phyloP scores from a whole-genome alignment of 2,329 filamentous ascomycete genomes.

The Bipolaris oryzae region DNA sequence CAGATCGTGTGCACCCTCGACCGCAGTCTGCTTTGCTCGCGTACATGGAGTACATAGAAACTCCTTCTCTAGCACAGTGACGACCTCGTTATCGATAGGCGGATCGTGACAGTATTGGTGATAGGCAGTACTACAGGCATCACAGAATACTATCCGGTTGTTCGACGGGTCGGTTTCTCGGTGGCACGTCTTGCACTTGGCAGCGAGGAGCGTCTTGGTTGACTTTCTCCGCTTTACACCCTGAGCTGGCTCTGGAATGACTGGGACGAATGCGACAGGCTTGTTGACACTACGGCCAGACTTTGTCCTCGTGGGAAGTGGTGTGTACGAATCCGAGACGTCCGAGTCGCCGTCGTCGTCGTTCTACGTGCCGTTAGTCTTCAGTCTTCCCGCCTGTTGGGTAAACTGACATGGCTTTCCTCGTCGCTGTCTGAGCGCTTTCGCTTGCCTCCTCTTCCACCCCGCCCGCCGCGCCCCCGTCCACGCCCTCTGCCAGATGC shows the following conservation, averaged over 20 bases:
- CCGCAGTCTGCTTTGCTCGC: slow-evolving; percentile 37
- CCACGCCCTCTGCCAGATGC: slow-evolving; percentile 48
- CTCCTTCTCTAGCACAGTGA: slow-evolving; percentile 68
- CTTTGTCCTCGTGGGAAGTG: slow-evolving; percentile 71
- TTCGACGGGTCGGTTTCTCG: slow-evolving; percentile 72
- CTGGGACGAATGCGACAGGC: slow-evolving; percentile 67
- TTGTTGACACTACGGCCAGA: slow-evolving; percentile 75
- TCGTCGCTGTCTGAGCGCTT: slow-evolving; percentile 47
- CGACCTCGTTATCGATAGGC: slow-evolving; percentile 70
- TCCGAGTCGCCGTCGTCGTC: slow-evolving; percentile 47
- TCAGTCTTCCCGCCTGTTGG: slow-evolving; percentile 1
- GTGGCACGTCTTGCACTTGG: slow-evolving; percentile 74
- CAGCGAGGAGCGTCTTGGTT: slow-evolving; percentile 56
- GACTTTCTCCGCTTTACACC: slow-evolving; percentile 64
- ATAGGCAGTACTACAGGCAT: slow-evolving; percentile 79
- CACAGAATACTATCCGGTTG: slow-evolving; percentile 86
- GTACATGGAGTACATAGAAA: slow-evolving; percentile 74
- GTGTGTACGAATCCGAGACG: slow-evolving; percentile 56
- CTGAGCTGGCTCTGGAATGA: slow-evolving; percentile 56
- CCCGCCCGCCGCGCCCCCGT: slow-evolving; percentile 44
- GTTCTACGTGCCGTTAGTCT: slow-evolving; percentile 34
- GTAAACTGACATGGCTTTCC: slow-evolving; percentile 42
- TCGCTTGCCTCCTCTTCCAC: slow-evolving; percentile 47
- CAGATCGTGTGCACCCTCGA: slow-evolving; percentile 47
- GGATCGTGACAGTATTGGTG: slow-evolving; percentile 84